A percentile compares a stretch with the other conserved stretches of the same genome.
These are phyloP conservation scores for Anastatica hierochuntica DNA, from an alignment of 345 rosid species.

Conservation along the genomic window DNA sequence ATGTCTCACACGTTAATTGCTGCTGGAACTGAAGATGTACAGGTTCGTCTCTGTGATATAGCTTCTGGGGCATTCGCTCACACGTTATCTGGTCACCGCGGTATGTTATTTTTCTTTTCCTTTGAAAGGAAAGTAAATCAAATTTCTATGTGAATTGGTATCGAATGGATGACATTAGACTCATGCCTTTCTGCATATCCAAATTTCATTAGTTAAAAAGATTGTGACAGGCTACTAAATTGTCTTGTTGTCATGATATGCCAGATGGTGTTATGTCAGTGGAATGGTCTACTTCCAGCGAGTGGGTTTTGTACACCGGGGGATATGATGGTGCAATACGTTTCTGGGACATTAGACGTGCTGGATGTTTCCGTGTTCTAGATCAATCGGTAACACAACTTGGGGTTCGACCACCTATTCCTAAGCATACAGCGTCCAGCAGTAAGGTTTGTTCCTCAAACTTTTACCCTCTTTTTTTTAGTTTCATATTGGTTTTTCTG, in stretches of 20 bases:
- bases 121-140: too few species aligned
- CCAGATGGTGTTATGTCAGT: constrained; percentile 89
- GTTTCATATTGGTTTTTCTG: too few species aligned
- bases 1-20: constrained; percentile 86
- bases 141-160: too few species aligned
- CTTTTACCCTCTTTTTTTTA: too few species aligned
- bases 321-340: constrained; percentile 99
- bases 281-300: constrained; percentile 93
- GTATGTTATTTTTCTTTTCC: too few species aligned
- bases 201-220: neutral
- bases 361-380: constrained; percentile 83
- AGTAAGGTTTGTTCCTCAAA: constrained; percentile 41
- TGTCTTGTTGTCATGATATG: constrained; percentile 20
- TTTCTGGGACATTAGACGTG: constrained; percentile 92
- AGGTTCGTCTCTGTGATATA: constrained; percentile 91
- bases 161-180: too few species aligned
- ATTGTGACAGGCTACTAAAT: neutral
- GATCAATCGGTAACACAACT: constrained; percentile 83
- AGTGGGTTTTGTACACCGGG: constrained; percentile 85
- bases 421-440: constrained; percentile 30
- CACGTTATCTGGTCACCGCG: constrained; percentile 92
- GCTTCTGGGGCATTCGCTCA: constrained; percentile 87
- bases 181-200: neutral
- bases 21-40: constrained; percentile 91
- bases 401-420: constrained; percentile 66